Percentiles rank a stretch among this genome's conserved stretches.
phyloP scores from a whole-genome alignment of 257 asterid species.

The Hygrophila difformis region DNA sequence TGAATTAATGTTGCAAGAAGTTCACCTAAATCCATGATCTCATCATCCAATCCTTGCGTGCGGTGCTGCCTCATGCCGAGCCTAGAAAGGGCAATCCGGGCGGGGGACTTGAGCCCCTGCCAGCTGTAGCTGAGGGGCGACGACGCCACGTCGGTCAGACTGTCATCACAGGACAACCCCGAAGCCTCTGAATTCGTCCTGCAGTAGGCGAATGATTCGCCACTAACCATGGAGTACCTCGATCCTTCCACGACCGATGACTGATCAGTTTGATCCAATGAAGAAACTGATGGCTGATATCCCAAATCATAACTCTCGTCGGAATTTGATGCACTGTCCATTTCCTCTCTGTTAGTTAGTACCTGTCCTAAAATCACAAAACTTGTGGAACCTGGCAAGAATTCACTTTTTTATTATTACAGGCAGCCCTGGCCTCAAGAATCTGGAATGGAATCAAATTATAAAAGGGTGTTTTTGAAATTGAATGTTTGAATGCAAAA shows the following conservation, averaged over 20 bases:
- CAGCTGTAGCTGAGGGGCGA: slow-evolving; percentile 61
- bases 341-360: too few species aligned
- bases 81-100: slow-evolving; percentile 46
- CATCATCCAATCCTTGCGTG: slow-evolving; percentile 39
- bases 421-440: slow-evolving; percentile 19
- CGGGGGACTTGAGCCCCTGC: slow-evolving; percentile 72
- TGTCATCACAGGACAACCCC: slow-evolving; percentile 49
- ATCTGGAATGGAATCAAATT: too few species aligned
- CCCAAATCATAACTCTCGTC: slow-evolving; percentile 54
- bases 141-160: slow-evolving; percentile 43
- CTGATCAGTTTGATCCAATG: slow-evolving; percentile 41
- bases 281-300: slow-evolving; percentile 41
- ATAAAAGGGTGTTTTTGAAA: too few species aligned
- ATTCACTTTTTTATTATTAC: slow-evolving; percentile 10
- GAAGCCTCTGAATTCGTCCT: slow-evolving; percentile 69
- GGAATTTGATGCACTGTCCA: slow-evolving; percentile 35
- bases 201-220: slow-evolving; percentile 51
- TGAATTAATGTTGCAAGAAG: too few species aligned
- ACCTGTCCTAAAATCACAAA: too few species aligned
- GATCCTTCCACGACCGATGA: slow-evolving; percentile 42
- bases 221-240: slow-evolving; percentile 33
- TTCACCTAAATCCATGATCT: slow-evolving; percentile 57
- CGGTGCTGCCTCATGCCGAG: slow-evolving; percentile 66
- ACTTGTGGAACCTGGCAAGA: slow-evolving; percentile 12
- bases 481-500: slow-evolving; percentile 26